Evolutionary conservation across 805 yeast genomes (phyloP), one percentile per base, ranked within the genome.

Genomic region (Ogataea saltuana): DNA sequence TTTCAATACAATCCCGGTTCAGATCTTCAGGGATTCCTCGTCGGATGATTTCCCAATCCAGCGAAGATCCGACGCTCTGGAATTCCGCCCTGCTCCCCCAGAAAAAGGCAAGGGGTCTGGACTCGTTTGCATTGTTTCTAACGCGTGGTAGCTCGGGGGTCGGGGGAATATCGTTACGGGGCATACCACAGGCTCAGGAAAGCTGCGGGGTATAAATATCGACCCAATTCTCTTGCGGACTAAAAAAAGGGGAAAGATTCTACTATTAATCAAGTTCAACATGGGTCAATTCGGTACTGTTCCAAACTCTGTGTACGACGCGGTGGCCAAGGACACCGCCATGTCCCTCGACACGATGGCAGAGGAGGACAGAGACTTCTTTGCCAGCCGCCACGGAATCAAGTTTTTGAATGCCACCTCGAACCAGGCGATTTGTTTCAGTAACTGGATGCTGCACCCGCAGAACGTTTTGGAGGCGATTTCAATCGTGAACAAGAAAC

Each of bases 391-490:
- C 11, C 45, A 44, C 34, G 48, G 41, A 6, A 32, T 55, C 19
- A 39, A 49, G 27, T 60, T 60, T 36, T 26, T 47, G 27, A 56
- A 58, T 42, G 63, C 64, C 11, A 60, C 63, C 34, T 57, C 62
- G 3, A 60, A 60, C 45, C 63, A 60, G 47, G 61, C 51, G 18
- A 58, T 58, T 36, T 42, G 50, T 31, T 58, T 41, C 36, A 43
- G 25, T 34, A 48, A 53, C 29, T 58, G 61, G 63, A 11, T 42
- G 16, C 36, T 33, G 7, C 56, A 58, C 30, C 61, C 56, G 17
- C 50, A 51, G 18, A 41, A 42, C 15, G 35, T 60, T 25, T 26
- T 43, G 3, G 58, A 57, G 38, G 62, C 62, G 4, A 41, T 46
- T n/a, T 28, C 30, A 19, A 20, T 49, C 3, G 55, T 49, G 22